Conservation (phyloP, 1,139 yeast species). For the Kluyveromyces sp. region DNA sequence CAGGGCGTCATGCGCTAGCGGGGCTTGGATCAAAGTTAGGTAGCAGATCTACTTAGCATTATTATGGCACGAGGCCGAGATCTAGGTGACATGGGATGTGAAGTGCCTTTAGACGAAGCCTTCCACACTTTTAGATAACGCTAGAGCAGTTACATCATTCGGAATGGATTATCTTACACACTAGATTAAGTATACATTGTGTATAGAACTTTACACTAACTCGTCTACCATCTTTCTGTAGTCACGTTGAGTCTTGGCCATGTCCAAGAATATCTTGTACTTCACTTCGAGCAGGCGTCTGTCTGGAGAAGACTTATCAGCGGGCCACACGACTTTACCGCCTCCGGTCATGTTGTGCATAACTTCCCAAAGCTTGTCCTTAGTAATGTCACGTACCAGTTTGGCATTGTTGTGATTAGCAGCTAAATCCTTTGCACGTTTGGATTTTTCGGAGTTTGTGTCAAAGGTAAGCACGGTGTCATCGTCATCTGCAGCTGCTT, state of each 20-base stretch:
- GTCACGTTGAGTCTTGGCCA: conserved; percentile 70
- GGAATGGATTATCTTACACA: no score
- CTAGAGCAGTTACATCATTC: no score
- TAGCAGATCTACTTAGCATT: not conserved
- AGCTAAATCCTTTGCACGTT: conserved; percentile 33
- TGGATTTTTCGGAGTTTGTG: conserved; percentile 45
- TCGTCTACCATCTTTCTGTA: conserved; percentile 63
- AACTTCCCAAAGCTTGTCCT: conserved; percentile 70
- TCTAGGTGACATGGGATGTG: no score
- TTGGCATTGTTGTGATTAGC: conserved; percentile 12
- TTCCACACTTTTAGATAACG: no score
- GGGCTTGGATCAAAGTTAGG: no score
- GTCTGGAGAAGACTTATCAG: conserved; percentile 51
- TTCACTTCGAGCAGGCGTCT: conserved; percentile 66
- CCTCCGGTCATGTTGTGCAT: conserved; percentile 82
- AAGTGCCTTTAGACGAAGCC: no score
- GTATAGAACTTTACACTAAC: not conserved
- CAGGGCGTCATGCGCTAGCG: no score
- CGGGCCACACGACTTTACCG: conserved; percentile 72
- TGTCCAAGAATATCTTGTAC: conserved; percentile 79
- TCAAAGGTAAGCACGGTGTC: conserved; percentile 53
- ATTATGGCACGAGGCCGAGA: not conserved
- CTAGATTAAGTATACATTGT: no score
- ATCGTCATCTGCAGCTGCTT: conserved; percentile 33
- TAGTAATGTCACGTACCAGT: conserved; percentile 7